These are phyloP conservation scores for Leptographium radiaticola DNA, from an alignment of 2,329 filamentous ascomycete species.

Conservation along the genomic window DNA sequence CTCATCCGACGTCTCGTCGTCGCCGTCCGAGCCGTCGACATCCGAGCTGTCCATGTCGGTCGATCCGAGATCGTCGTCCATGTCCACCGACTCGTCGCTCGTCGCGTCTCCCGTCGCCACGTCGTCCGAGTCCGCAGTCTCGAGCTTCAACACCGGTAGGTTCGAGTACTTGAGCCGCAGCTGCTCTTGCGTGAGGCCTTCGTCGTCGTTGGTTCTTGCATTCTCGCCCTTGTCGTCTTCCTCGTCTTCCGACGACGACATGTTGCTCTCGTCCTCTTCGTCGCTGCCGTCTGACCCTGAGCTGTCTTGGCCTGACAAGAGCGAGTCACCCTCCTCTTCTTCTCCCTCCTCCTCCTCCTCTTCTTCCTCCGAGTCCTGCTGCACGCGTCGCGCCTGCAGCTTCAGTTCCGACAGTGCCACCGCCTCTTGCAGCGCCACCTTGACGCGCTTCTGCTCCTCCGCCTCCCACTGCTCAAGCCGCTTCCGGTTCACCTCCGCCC, in stretches of 20 bases:
- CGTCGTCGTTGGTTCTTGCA: conserved; percentile 39
- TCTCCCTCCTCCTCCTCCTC: conserved; percentile 36
- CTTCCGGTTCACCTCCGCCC: conserved; percentile 44
- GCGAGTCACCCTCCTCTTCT: conserved; percentile 30
- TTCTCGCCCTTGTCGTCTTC: conserved; percentile 33
- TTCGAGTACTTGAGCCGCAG: conserved; percentile 56
- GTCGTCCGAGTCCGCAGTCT: conserved; percentile 13
- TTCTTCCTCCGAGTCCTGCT: conserved; percentile 39
- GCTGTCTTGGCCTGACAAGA: conserved; percentile 21
- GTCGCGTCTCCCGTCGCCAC: conserved; percentile 40
- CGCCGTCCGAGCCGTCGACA: conserved; percentile 31
- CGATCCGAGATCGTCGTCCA: conserved; percentile 53
- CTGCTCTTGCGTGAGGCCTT: conserved; percentile 56
- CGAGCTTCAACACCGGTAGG: conserved; percentile 34
- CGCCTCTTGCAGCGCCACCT: conserved; percentile 58
- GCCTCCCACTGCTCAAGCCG: conserved; percentile 51
- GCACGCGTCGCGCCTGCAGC: conserved; percentile 45
- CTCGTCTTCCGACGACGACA: conserved; percentile 40
- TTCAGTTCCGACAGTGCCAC: conserved; percentile 60
- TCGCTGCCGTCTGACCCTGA: conserved; percentile 38
- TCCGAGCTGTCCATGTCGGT: conserved; percentile 36
- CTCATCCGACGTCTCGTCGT: conserved; percentile 17
- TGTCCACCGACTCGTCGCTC: conserved; percentile 53
- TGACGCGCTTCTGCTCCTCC: conserved; percentile 49
- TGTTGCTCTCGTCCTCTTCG: conserved; percentile 30